phyloP scores from a whole-genome alignment of 1,139 yeast species.

The Suhomyces chickasaworum region DNA sequence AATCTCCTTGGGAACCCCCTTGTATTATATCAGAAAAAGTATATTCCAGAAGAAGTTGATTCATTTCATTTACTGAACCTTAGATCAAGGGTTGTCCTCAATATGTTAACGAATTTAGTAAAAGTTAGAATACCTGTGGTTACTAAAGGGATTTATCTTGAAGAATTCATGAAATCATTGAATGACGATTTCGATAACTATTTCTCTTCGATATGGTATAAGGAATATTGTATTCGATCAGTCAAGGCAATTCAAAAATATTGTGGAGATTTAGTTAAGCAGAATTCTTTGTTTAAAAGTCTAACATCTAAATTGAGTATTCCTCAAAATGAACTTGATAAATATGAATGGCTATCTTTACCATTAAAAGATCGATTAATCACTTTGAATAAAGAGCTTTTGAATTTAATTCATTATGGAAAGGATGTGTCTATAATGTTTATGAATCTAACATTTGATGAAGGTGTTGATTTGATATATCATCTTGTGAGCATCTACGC shows the following conservation, averaged over 20 bases:
- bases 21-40: conserved; percentile 21
- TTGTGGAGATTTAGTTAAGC: conserved; percentile 21
- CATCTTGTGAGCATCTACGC: conserved; percentile 36
- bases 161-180: conserved; percentile 29
- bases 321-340: conserved; percentile 28
- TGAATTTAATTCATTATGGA: conserved; percentile 26
- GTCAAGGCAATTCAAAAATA: conserved; percentile 29
- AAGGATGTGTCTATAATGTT: conserved; percentile 23
- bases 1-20: conserved; percentile 21
- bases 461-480: conserved; percentile 29
- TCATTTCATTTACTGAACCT: conserved; percentile 24
- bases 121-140: conserved; percentile 14
- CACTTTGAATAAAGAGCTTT: conserved; percentile 32
- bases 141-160: conserved; percentile 23
- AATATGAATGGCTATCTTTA: conserved; percentile 28
- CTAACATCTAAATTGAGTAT: conserved; percentile 37
- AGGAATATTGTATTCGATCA: conserved; percentile 33
- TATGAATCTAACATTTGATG: conserved; percentile 28
- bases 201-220: conserved; percentile 27
- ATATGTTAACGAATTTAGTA: conserved; percentile 25
- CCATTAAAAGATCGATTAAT: conserved; percentile 28
- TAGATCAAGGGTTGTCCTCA: conserved; percentile 24
- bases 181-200: conserved; percentile 33
- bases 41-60: conserved; percentile 24
- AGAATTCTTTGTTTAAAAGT: conserved; percentile 21